Base-by-base conservation (phyloP, 805 yeast species). In the Candida michaelii region DNA sequence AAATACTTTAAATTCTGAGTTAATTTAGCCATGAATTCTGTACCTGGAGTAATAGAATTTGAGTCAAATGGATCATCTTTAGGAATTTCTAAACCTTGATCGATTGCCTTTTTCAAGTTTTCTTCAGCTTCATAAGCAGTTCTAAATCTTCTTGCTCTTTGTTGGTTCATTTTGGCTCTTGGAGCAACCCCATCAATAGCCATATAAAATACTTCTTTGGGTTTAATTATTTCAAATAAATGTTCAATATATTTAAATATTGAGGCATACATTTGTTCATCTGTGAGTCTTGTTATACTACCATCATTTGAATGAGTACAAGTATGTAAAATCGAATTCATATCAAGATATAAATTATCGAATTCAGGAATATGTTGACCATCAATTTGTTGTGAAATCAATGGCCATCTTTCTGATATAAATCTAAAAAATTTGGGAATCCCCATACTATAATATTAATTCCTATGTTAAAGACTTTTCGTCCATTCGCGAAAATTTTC, bases 131-230 rank as follows among this genome's bases (percentile, higher is more conserved):
- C 98, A 54, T 82, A 76, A 1, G 97, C 98, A 23, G 96, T 82
- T 64, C 97, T 76, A 64, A 91, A 91, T 68, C 99, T 81, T 73
- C 99, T 82, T 0, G 97, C 82, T 66, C 99, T 80, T 65, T 91
- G 99, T 65, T 91, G 98, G 61, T 91, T 91, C 97, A 91, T 90
- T 60, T 91, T 91, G 9, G 99, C 99, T 61, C 99, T 74, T 31
- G 99, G 99, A 0, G 99, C 99, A 39, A 91, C 98, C 60, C 99
- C 99, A 68, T 91, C 99, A 55, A 91, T 87, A 3, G 99, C 98
- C 96, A 91, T 89, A 60, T 85, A 90, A 53, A 91, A 87, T 11
- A 84, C 79, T 59, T 88, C 77, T 54, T 85, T 75, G 7, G 99
- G 99, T 60, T 82, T 81, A 51, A 93, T 89, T 18, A 89, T 80